Evolutionary conservation across 257 asterid species (phyloP).

Genomic region (Misopates orontium): DNA sequence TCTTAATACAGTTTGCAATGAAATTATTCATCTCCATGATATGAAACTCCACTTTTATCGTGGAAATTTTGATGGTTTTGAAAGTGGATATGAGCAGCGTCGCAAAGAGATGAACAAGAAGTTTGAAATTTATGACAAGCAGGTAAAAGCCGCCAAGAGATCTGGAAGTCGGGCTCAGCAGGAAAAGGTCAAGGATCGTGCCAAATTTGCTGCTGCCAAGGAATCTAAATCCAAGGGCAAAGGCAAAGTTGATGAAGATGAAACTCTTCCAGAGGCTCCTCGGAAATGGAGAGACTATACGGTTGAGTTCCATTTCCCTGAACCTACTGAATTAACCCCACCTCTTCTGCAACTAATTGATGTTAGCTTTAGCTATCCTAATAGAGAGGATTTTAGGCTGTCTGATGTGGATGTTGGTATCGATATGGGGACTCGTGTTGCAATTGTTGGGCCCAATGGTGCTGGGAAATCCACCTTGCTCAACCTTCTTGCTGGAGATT

Average conservation of each 20-base stretch:
- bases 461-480: slow-evolving; percentile 71
- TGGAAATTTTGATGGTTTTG: slow-evolving; percentile 62
- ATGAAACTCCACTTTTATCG: slow-evolving; percentile 60
- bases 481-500: slow-evolving; percentile 59
- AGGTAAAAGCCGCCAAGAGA: slow-evolving; percentile 52
- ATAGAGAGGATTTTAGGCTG: slow-evolving; percentile 52
- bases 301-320: slow-evolving; percentile 70
- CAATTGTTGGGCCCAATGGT: slow-evolving; percentile 70
- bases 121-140: slow-evolving; percentile 58
- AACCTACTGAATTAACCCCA: slow-evolving; percentile 65
- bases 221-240: slow-evolving; percentile 51
- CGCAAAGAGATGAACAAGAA: slow-evolving; percentile 60
- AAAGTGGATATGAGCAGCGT: slow-evolving; percentile 59
- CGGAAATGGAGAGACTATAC: slow-evolving; percentile 62
- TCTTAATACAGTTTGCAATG: slow-evolving; percentile 57
- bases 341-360: slow-evolving; percentile 66
- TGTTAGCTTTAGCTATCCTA: slow-evolving; percentile 62
- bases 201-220: slow-evolving; percentile 53
- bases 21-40: slow-evolving; percentile 66
- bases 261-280: slow-evolving; percentile 49
- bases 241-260: slow-evolving; percentile 54
- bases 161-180: slow-evolving; percentile 58
- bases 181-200: slow-evolving; percentile 61
- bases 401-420: slow-evolving; percentile 65
- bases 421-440: slow-evolving; percentile 74